phyloP scores from a whole-genome alignment of 208 protist species.

The Novymonas esmeraldas region DNA sequence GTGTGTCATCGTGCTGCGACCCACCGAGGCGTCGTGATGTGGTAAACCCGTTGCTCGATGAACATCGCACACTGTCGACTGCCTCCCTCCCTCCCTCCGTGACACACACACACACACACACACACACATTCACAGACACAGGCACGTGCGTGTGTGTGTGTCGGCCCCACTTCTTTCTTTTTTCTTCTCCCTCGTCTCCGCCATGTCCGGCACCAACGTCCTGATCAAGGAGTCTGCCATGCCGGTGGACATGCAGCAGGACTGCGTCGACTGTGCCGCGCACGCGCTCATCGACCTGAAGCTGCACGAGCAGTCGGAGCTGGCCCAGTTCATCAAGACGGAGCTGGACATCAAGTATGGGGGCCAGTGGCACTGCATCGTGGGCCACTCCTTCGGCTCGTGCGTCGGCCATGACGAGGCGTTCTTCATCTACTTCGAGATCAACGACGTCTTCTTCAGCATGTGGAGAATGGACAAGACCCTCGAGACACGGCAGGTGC shows the following conservation, averaged over 20 bases:
- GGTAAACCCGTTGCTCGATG: not conserved
- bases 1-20: slow-evolving; percentile 3
- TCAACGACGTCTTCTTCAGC: slow-evolving; percentile 98
- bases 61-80: no score
- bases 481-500: slow-evolving; percentile 3
- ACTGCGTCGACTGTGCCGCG: slow-evolving; percentile 86
- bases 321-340: slow-evolving; percentile 99
- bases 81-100: not conserved
- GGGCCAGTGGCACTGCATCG: slow-evolving; percentile 99
- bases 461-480: slow-evolving; percentile 92
- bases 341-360: slow-evolving; percentile 98
- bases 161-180: not conserved
- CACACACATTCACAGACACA: not conserved
- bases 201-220: slow-evolving; percentile 66
- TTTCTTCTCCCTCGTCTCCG: not conserved
- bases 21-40: no score
- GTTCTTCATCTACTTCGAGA: slow-evolving; percentile 99
- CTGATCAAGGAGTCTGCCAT: slow-evolving; percentile 84
- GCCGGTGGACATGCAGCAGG: slow-evolving; percentile 81
- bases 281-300: slow-evolving; percentile 63
- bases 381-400: slow-evolving; percentile 99
- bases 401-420: slow-evolving; percentile 99
- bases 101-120: not conserved
- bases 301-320: slow-evolving; percentile 96
- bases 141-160: not conserved